Evolutionary conservation across 1,284 basidiomycete species (phyloP).

Genomic region (Irpex rosettiformis): DNA sequence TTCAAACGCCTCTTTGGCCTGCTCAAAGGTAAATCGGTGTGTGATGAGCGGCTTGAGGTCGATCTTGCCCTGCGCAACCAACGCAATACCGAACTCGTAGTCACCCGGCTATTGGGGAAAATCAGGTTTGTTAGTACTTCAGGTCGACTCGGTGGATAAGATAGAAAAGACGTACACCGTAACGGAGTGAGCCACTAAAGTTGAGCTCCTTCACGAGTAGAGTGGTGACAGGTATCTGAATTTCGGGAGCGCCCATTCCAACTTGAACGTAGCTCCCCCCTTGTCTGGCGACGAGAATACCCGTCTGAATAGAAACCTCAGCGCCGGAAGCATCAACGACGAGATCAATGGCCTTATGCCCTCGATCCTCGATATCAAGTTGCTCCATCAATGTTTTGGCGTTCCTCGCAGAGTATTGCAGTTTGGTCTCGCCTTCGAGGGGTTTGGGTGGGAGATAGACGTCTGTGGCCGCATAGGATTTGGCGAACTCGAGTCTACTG

Average conservation of each 20-base stretch:
- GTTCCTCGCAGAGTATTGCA: constrained; percentile 69
- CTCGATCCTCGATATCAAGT: constrained; percentile 59
- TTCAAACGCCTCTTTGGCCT: constrained; percentile 80
- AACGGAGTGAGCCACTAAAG: constrained; percentile 86
- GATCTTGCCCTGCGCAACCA: constrained; percentile 77
- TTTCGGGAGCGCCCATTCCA: constrained; percentile 67
- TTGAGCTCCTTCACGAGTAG: constrained; percentile 75
- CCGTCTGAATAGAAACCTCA: constrained; percentile 85
- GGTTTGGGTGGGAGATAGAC: constrained; percentile 66
- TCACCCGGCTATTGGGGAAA: constrained; percentile 60
- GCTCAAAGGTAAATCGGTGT: constrained; percentile 75
- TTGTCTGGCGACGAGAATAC: constrained; percentile 65
- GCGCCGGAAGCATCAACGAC: constrained; percentile 88
- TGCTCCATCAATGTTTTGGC: constrained; percentile 55
- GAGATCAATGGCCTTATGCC: constrained; percentile 59
- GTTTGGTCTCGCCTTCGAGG: constrained; percentile 61
- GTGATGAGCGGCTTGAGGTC: constrained; percentile 89
- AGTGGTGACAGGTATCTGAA: constrained; percentile 58
- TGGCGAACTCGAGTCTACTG: constrained; percentile 84
- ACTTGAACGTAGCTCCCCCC: constrained; percentile 79
- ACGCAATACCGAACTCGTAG: constrained; percentile 82
- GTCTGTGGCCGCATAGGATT: constrained; percentile 85
- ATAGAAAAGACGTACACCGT: constrained; percentile 51
- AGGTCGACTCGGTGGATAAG: background rate
- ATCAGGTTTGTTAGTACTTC: too few relatives aligned